A percentile compares a stretch with the other conserved stretches of the same genome.
Evolutionary conservation across 768 basidiomycete species (phyloP).

Genomic region (Xanthoconium purpureum): DNA sequence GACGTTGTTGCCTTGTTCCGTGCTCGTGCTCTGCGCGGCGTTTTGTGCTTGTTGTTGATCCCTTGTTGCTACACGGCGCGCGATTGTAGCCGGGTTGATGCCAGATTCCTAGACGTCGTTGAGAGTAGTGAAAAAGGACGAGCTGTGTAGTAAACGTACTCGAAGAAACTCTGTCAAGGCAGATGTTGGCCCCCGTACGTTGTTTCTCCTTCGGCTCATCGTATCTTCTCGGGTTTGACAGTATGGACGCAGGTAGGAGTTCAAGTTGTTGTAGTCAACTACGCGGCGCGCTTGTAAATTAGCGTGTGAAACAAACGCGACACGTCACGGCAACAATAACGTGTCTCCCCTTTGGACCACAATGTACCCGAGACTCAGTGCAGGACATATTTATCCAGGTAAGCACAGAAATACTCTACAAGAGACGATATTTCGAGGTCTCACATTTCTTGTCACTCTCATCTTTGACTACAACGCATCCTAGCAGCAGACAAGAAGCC

Average conservation of each 20-base stretch:
- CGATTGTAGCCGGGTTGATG: slow-evolving; percentile 44
- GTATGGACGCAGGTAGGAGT: not conserved
- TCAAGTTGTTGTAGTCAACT: not conserved
- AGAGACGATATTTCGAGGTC: not conserved
- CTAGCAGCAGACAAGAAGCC: slow-evolving; percentile 16
- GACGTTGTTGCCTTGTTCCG: slow-evolving; percentile 7
- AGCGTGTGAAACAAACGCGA: slow-evolving; percentile 13
- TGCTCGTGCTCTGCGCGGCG: slow-evolving; percentile 6
- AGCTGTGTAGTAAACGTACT: slow-evolving; percentile 36
- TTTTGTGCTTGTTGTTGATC: slow-evolving; percentile 34
- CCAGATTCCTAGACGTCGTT: slow-evolving; percentile 43
- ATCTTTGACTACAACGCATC: not conserved
- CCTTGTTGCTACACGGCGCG: slow-evolving; percentile 35
- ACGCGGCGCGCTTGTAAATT: slow-evolving; percentile 11
- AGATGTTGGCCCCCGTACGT: slow-evolving; percentile 78
- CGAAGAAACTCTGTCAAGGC: slow-evolving; percentile 80
- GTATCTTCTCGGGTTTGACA: not conserved
- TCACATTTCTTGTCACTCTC: not conserved
- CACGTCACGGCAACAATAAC: slow-evolving; percentile 13
- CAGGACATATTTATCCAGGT: too few relatives aligned
- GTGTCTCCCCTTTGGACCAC: not conserved
- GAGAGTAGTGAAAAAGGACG: slow-evolving; percentile 19
- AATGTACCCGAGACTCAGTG: not conserved
- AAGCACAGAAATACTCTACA: not conserved
- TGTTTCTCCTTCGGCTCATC: slow-evolving; percentile 41